These are phyloP conservation scores for Cardiospermum halicacabum DNA, from an alignment of 345 rosid species.

Conservation along the genomic window DNA sequence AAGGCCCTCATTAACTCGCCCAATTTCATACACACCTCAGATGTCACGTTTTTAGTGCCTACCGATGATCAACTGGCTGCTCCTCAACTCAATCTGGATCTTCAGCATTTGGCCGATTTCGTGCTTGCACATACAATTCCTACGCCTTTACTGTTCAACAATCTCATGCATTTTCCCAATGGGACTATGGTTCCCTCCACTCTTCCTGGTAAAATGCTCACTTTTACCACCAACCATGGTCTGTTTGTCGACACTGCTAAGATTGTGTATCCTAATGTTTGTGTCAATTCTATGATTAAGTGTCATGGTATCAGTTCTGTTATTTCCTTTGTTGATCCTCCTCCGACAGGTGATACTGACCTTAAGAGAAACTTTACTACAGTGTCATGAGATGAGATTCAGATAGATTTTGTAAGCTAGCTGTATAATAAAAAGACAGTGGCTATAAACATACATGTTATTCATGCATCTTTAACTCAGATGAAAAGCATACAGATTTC, in stretches of 20 bases:
- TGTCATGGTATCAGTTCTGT: slow-evolving; percentile 38
- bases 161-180: slow-evolving; percentile 32
- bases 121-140: slow-evolving; percentile 37
- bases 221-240: slow-evolving; percentile 19
- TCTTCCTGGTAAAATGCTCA: slow-evolving; percentile 24
- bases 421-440: no score
- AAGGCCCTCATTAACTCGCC: slow-evolving; percentile 19
- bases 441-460: no score
- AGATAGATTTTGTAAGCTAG: no score
- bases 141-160: slow-evolving; percentile 13
- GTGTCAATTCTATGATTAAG: slow-evolving; percentile 23
- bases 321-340: slow-evolving; percentile 2
- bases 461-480: no score
- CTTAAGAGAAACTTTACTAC: no score
- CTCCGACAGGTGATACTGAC: background rate
- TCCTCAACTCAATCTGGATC: slow-evolving; percentile 7
- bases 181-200: slow-evolving; percentile 31
- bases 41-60: slow-evolving; percentile 35
- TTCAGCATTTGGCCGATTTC: slow-evolving; percentile 27
- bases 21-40: slow-evolving; percentile 9
- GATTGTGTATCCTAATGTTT: slow-evolving; percentile 30
- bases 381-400: no score
- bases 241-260: slow-evolving; percentile 30
- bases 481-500: no score
- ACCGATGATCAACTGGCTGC: slow-evolving; percentile 23